Conservation (phyloP, 2,329 filamentous ascomycete species). For the Coleophoma crateriformis region DNA sequence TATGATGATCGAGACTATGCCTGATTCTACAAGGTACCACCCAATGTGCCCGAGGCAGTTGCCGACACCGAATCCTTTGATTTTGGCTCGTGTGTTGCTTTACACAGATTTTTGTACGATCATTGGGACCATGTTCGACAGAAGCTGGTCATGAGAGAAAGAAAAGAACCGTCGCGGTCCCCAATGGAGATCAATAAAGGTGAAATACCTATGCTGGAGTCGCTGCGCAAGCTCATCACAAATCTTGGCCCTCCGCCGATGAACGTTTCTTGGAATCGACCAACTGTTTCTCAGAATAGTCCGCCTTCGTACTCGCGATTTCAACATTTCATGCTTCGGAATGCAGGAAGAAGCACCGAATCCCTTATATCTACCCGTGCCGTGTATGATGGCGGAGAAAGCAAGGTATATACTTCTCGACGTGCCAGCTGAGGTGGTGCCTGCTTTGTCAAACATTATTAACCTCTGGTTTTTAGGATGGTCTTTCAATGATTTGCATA, state of each 20-base stretch:
- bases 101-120: slow-evolving; percentile 66
- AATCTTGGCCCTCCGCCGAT: slow-evolving; percentile 63
- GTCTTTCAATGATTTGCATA: slow-evolving; percentile 62
- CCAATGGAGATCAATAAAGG: slow-evolving; percentile 46
- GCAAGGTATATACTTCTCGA: slow-evolving; percentile 39
- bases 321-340: slow-evolving; percentile 67
- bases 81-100: slow-evolving; percentile 64
- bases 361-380: slow-evolving; percentile 59
- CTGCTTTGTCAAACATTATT: too few relatives aligned
- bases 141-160: slow-evolving; percentile 54
- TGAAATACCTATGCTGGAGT: slow-evolving; percentile 52
- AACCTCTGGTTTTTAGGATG: slow-evolving; percentile 39
- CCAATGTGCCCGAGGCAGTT: slow-evolving; percentile 37
- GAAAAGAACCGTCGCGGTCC: slow-evolving; percentile 49
- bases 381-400: slow-evolving; percentile 67
- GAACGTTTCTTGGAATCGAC: slow-evolving; percentile 65
- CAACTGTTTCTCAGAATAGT: slow-evolving; percentile 56
- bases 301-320: slow-evolving; percentile 63
- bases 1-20: neutral
- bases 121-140: slow-evolving; percentile 67
- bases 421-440: too few relatives aligned
- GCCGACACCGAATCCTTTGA: slow-evolving; percentile 51
- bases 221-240: slow-evolving; percentile 55
- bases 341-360: slow-evolving; percentile 60
- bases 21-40: slow-evolving; percentile 34